Evolutionary conservation across 768 basidiomycete species (phyloP).

Genomic region (Omphalotus guepiniiformis): DNA sequence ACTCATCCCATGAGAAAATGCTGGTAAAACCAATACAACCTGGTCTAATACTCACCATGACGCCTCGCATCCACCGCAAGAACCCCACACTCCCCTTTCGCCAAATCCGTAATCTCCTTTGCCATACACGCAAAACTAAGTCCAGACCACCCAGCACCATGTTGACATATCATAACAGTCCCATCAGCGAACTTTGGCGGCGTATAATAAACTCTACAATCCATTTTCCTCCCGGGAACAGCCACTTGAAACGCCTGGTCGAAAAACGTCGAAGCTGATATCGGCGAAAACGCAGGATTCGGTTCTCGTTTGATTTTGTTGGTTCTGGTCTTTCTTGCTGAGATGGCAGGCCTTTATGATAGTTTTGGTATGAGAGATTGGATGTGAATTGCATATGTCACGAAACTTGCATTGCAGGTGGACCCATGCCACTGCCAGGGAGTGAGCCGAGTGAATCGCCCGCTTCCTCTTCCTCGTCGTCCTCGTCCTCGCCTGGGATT

Average conservation of each 20-base stretch:
- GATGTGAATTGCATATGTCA: constrained; percentile 9
- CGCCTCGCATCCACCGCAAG: constrained; percentile 79
- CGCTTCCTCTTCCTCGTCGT: constrained; percentile 50
- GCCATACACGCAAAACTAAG: constrained; percentile 89
- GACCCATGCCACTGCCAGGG: constrained; percentile 54
- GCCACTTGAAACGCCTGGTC: constrained; percentile 73
- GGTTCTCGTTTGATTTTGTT: constrained; percentile 32
- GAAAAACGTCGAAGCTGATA: constrained; percentile 78
- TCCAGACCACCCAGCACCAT: constrained; percentile 91
- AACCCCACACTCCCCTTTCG: constrained; percentile 73
- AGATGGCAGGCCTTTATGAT: constrained; percentile 30
- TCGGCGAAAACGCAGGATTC: constrained; percentile 66
- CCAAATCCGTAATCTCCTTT: constrained; percentile 61
- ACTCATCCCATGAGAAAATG: too few relatives aligned
- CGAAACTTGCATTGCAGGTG: constrained; percentile 55
- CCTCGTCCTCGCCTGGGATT: constrained; percentile 39
- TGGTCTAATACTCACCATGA: constrained; percentile 61
- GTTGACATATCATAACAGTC: constrained; percentile 87
- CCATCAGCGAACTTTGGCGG: constrained; percentile 49
- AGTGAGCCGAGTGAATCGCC: constrained; percentile 57
- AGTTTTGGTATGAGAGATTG: constrained; percentile 17
- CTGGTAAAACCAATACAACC: constrained; percentile 57
- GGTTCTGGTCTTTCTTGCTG: constrained; percentile 16
- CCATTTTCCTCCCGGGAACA: constrained; percentile 56
- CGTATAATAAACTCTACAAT: constrained; percentile 82